phyloP scores from a whole-genome alignment of 1,139 yeast genomes.

The Arxiozyma telluris region DNA sequence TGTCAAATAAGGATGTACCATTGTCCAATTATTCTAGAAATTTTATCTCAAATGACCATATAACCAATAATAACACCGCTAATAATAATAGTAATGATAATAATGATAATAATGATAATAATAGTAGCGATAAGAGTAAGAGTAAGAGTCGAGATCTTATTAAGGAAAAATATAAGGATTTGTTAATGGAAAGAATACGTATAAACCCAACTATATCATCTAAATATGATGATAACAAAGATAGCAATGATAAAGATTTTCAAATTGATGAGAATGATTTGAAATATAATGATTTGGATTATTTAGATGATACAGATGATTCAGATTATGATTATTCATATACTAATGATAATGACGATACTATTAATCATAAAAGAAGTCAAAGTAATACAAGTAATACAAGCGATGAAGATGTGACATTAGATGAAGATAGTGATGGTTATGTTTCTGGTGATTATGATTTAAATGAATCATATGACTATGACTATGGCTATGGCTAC shows the following conservation, averaged over 20 bases:
- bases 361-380: slow-evolving; percentile 5
- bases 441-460: slow-evolving; percentile 5
- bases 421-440: slow-evolving; percentile 8
- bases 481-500: slow-evolving; percentile 14
- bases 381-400: neutral
- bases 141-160: slow-evolving; percentile 5
- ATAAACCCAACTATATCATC: neutral
- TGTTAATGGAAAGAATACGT: slow-evolving; percentile 11
- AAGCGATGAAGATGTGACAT: slow-evolving; percentile 4
- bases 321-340: slow-evolving; percentile 7
- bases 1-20: neutral
- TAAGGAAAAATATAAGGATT: slow-evolving; percentile 13
- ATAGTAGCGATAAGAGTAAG: too few species aligned
- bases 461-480: slow-evolving; percentile 7
- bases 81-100: slow-evolving; percentile 5
- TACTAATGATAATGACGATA: too few species aligned
- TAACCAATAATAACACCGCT: neutral
- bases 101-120: neutral
- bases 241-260: neutral
- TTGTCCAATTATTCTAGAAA: neutral
- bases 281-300: slow-evolving; percentile 5
- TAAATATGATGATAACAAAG: neutral
- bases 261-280: neutral
- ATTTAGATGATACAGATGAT: slow-evolving; percentile 7
- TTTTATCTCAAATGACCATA: neutral